Percentiles rank a stretch among this genome's conserved stretches.
Evolutionary conservation across 768 basidiomycete species (phyloP).

Genomic region (Gyrodon lividus): DNA sequence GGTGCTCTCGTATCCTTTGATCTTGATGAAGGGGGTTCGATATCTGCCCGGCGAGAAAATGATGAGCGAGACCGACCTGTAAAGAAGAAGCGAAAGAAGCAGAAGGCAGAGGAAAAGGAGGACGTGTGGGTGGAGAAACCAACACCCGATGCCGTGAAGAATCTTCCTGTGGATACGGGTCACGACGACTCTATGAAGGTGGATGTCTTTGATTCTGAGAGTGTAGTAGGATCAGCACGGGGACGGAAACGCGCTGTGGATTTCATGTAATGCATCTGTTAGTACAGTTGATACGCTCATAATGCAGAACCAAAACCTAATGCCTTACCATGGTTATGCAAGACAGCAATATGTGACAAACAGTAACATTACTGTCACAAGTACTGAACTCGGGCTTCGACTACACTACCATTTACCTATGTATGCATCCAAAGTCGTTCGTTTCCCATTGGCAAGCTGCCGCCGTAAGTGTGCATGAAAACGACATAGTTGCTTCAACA

Average conservation of each 20-base stretch:
- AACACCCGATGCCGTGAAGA: slow-evolving; percentile 48
- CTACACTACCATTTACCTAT: too few species aligned
- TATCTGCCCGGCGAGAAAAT: slow-evolving; percentile 30
- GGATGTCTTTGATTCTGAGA: slow-evolving; percentile 22
- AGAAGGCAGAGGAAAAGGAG: slow-evolving; percentile 43
- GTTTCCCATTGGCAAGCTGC: too few species aligned
- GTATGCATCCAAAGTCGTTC: too few species aligned
- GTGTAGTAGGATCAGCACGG: slow-evolving; percentile 24
- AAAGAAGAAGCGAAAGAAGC: slow-evolving; percentile 44
- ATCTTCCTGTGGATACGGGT: slow-evolving; percentile 21
- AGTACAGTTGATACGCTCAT: too few species aligned
- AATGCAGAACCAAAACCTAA: too few species aligned
- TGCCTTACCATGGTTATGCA: too few species aligned
- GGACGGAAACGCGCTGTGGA: slow-evolving; percentile 74
- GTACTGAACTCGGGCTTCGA: too few species aligned
- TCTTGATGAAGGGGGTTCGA: slow-evolving; percentile 59
- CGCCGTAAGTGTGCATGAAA: too few species aligned
- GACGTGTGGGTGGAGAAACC: slow-evolving; percentile 73
- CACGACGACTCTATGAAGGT: slow-evolving; percentile 8
- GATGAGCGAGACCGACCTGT: slow-evolving; percentile 37
- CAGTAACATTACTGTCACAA: too few species aligned
- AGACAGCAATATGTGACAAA: too few species aligned
- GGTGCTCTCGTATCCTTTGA: slow-evolving; percentile 70
- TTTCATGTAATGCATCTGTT: slow-evolving; percentile 76
- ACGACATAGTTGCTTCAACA: too few species aligned